Percentiles rank a stretch among this genome's conserved stretches.
Conservation (phyloP, 306 rosid species). For the Cicer bijugum region DNA sequence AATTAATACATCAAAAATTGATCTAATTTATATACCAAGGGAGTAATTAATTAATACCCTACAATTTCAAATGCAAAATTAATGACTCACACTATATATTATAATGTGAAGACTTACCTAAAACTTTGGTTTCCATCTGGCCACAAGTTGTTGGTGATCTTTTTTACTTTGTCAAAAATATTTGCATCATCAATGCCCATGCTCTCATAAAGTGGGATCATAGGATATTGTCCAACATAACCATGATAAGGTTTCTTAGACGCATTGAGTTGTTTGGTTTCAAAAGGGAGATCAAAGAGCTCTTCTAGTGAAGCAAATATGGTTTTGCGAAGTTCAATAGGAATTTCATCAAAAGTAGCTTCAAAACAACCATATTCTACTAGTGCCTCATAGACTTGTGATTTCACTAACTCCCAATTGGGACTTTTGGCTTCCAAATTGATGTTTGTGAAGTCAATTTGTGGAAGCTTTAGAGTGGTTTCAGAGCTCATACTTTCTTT, state of each 20-base stretch:
- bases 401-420: constrained; percentile 63
- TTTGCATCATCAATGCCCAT: constrained; percentile 66
- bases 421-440: constrained; percentile 40
- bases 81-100: no score
- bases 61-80: no score
- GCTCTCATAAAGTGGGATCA: constrained; percentile 68
- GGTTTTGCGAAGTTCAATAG: constrained; percentile 49
- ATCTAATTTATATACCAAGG: no score
- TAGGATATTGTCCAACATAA: constrained; percentile 68
- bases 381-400: constrained; percentile 64
- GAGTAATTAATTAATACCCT: no score
- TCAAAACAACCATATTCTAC: constrained; percentile 76
- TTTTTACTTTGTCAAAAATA: constrained; percentile 50
- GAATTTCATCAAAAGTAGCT: constrained; percentile 59
- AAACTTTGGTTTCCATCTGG: constrained; percentile 66
- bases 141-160: constrained; percentile 54
- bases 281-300: constrained; percentile 74
- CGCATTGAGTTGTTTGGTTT: constrained; percentile 62
- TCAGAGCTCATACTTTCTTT: constrained; percentile 54
- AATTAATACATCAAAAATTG: no score
- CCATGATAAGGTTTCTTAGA: constrained; percentile 74
- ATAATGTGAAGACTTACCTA: constrained; percentile 41
- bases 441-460: constrained; percentile 56
- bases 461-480: constrained; percentile 59
- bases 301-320: constrained; percentile 50